Evolutionary conservation across 176 grass and related monocot genomes (phyloP).

Genomic region (Aegilops speltoides): DNA sequence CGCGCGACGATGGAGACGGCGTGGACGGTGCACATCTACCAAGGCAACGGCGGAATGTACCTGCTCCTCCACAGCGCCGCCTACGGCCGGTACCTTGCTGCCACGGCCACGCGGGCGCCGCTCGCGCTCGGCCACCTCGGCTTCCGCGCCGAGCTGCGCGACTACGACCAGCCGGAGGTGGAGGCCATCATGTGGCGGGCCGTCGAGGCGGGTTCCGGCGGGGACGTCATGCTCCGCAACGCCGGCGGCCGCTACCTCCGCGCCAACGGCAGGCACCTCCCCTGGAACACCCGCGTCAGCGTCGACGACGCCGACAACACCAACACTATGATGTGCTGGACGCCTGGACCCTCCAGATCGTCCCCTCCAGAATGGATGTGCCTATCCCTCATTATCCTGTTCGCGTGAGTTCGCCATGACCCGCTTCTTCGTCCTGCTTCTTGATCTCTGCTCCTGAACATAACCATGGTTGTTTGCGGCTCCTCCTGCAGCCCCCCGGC

Average conservation of each 20-base stretch:
- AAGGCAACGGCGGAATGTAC: neutral
- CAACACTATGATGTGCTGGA: constrained; percentile 1
- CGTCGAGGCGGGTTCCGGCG: neutral
- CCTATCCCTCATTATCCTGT: neutral
- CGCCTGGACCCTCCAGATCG: neutral
- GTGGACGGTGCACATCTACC: constrained; percentile 10
- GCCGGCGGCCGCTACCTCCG: neutral
- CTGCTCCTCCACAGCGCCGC: constrained; percentile 24
- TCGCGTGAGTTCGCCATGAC: neutral
- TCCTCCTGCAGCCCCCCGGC: too few relatives aligned
- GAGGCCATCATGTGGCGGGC: neutral
- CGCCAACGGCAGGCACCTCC: neutral
- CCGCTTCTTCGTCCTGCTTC: neutral
- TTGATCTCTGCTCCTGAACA: neutral
- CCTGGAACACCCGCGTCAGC: neutral
- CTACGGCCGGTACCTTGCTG: constrained; percentile 29
- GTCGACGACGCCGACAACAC: neutral
- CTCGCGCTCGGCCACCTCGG: neutral
- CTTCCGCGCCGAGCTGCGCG: neutral
- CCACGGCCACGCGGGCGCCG: neutral
- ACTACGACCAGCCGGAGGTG: neutral
- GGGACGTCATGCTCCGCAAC: neutral
- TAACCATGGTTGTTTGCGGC: too few relatives aligned
- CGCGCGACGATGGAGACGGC: neutral
- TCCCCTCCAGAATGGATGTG: neutral